Conservation (phyloP, 768 basidiomycete species). For the Mycena galopus region DNA sequence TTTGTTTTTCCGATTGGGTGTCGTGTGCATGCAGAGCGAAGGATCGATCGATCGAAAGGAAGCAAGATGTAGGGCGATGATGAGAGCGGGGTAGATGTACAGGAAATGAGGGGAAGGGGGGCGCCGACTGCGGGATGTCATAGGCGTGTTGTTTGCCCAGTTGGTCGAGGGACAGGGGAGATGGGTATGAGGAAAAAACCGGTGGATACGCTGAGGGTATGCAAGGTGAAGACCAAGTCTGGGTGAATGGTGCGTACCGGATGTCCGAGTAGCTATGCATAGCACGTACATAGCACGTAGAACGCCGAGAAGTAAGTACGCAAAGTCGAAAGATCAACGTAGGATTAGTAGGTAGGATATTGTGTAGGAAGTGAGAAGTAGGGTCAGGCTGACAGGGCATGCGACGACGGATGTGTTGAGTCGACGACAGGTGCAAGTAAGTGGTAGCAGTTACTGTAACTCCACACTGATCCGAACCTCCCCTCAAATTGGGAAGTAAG, state of each 20-base stretch:
- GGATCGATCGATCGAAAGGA: background rate
- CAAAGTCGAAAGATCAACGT: background rate
- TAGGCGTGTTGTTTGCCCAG: background rate
- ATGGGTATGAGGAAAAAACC: background rate
- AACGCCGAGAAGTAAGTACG: background rate
- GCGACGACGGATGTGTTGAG: background rate
- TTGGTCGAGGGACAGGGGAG: background rate
- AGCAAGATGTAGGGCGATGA: background rate
- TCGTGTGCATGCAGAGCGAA: background rate
- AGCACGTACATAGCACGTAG: too few species aligned
- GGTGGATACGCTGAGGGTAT: background rate
- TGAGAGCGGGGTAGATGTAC: background rate
- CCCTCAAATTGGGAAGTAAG: too few species aligned
- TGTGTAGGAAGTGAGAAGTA: slow-evolving; percentile 12
- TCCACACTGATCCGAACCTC: too few species aligned
- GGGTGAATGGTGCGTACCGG: background rate
- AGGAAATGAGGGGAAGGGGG: background rate
- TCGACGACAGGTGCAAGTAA: slow-evolving; percentile 1
- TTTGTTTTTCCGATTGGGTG: background rate
- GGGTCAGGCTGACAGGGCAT: background rate
- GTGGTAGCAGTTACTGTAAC: background rate
- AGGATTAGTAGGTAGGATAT: background rate
- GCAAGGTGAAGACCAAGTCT: background rate
- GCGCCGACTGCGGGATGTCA: background rate
- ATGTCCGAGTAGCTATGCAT: background rate